Evolutionary conservation across 2,329 filamentous ascomycete species (phyloP), one percentile per base, ranked within the genome.

Genomic region (Pyrenophora graminea): DNA sequence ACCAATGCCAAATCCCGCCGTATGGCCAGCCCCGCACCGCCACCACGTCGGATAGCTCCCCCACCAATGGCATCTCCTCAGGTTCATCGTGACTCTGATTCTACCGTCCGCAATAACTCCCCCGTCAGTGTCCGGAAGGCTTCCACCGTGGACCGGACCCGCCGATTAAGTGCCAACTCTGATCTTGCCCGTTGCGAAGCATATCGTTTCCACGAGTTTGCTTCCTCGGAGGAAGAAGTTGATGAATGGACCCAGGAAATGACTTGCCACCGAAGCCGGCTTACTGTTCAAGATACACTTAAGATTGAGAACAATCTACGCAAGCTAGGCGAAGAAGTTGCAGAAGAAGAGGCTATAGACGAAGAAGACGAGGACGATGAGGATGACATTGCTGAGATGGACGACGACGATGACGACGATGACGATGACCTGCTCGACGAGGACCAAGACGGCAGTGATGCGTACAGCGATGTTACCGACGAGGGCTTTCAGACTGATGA

Each of bases 211-310:
- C 90, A 97, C 70, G 93, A 96, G 66, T 97, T 97, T 71, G 93
- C 90, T 37, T 91, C 88, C 69, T 91, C 90, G 42, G 85, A 90
- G 52, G 90, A 88, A 34, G 85, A 90, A 51, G 89, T 94, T 55
- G 92, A 97, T 51, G 92, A 96, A 64, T 99, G 94, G 94, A 90
- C 95, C 25, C 85, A 88, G 48, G 87, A 90, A 64, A 79, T 83
- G 30, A 80, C 82, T 6, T 82, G 83, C 27, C 79, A 85, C 58
- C 81, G 81, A 48, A 81, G 81, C 42, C 91, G 90, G 66, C 80
- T 99, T 33, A 97, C 92, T 3, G 87, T 99, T 59, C 86, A 88
- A 61, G 94, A 97, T 69, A 96, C 92, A 4, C 80, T 99, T 59
- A 82, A 85, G 70, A 95, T 96, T 74, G 94, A 99, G 75, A 91